A percentile compares a stretch with the other conserved stretches of the same genome.
Evolutionary conservation across 345 rosid species (phyloP).

Genomic region (Dipteronia dyeriana): DNA sequence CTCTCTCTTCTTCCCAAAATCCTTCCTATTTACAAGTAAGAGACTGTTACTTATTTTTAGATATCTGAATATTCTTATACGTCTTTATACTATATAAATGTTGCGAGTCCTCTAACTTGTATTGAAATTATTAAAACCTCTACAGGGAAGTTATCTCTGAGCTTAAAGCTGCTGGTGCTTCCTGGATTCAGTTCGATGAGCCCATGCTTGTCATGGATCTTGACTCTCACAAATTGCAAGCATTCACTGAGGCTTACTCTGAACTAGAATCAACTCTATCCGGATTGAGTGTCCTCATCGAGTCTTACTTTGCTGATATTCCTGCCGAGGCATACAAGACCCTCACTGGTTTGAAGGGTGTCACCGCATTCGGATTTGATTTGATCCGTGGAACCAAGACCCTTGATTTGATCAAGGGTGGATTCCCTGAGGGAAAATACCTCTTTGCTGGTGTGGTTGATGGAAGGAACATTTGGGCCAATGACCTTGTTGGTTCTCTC

Average conservation of each 20-base stretch:
- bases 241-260: conserved; percentile 78
- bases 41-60: background rate
- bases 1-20: conserved; percentile 88
- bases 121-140: conserved; percentile 16
- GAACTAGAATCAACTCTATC: conserved; percentile 77
- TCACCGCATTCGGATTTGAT: conserved; percentile 80
- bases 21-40: conserved; percentile 91
- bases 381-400: conserved; percentile 88
- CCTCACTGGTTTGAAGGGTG: conserved; percentile 86
- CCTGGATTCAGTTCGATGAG: conserved; percentile 95
- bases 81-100: background rate
- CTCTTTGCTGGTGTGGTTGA: conserved; percentile 97
- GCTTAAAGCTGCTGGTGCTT: conserved; percentile 95
- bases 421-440: conserved; percentile 80
- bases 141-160: conserved; percentile 84
- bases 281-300: conserved; percentile 79
- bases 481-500: conserved; percentile 87
- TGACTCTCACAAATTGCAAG: conserved; percentile 75
- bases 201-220: conserved; percentile 92
- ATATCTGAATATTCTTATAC: background rate
- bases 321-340: conserved; percentile 79
- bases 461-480: conserved; percentile 99
- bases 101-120: conserved; percentile 26
- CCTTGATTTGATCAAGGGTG: conserved; percentile 73
- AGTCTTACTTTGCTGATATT: conserved; percentile 95